Evolutionary conservation across 2,329 filamentous ascomycete genomes (phyloP), one percentile per base, ranked within the genome.

Genomic region (Xylariaceae sp.): DNA sequence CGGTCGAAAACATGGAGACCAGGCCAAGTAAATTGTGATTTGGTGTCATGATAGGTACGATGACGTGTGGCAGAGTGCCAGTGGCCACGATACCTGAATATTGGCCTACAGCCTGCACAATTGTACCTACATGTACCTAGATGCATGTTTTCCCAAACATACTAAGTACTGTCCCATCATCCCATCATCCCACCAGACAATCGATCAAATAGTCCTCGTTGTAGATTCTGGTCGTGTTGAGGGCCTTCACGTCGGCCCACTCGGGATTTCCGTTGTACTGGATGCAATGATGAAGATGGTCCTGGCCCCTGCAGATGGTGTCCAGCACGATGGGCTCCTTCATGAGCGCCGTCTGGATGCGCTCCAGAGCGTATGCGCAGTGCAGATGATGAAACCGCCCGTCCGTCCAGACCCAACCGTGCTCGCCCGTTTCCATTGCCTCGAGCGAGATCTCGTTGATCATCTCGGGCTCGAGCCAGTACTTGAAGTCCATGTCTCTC

Each of bases 371-470:
- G 22, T 49, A 49, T 14, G 47, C 42, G 36, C 42, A 49, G 36
- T 49, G 47, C 18, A 49, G 35, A 44, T 45, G 47, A 36, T 49
- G 47, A 12, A 40, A 49, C 5, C 47, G 47, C 1, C 42, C 42
- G 12, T 49, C 47, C 1, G 47, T 49, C 47, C 42, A 44, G 10
- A 49, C 36, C 42, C 42, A 45, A 6, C 35, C 47, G 12, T 44
- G 47, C 30, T 40, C 35, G 41, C 46, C 46, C n/a, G 46, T 39
- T 31, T 48, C 46, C 15, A 40, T 33, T 22, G 35, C 36, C n/a
- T 49, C 47, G 36, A 49, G 47, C 17, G 47, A n/a, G 35, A 44
- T 35, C 47, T 49, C 47, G 18, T 44, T 49, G 47, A 49, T 35
- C 47, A 49, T 49, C 27, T 49, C 42, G 2, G 47, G 47, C 30